Percentiles rank a stretch among this genome's conserved stretches.
Conservation (phyloP, 2,329 filamentous ascomycete species). For the Pseudocercospora fuligena region DNA sequence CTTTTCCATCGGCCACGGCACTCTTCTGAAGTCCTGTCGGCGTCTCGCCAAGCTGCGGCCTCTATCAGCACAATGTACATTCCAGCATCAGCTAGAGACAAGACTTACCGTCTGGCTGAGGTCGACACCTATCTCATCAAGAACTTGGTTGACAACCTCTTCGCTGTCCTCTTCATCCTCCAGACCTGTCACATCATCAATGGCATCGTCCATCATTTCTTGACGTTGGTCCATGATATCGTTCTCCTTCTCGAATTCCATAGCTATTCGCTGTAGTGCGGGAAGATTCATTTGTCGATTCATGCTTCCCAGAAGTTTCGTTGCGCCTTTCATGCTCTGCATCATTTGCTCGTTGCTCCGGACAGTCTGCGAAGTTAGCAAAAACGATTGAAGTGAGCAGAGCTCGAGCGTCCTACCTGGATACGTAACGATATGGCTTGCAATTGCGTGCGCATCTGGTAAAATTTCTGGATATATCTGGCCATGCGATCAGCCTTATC, state of each 20-base stretch:
- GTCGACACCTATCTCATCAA: constrained; percentile 96
- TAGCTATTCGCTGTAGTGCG: constrained; percentile 91
- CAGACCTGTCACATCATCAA: constrained; percentile 93
- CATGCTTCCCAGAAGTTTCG: constrained; percentile 91
- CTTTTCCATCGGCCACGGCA: constrained; percentile 72
- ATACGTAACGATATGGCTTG: constrained; percentile 95
- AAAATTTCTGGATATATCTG: constrained; percentile 83
- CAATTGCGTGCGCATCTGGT: constrained; percentile 94
- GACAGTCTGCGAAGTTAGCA: constrained; percentile 69
- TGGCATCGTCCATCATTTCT: constrained; percentile 99
- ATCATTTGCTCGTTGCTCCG: constrained; percentile 99
- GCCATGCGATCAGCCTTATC: neutral
- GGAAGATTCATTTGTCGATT: constrained; percentile 97
- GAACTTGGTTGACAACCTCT: constrained; percentile 92
- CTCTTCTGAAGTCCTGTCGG: constrained; percentile 80
- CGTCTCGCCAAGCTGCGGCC: constrained; percentile 80
- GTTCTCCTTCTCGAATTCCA: constrained; percentile 99
- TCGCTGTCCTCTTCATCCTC: constrained; percentile 93
- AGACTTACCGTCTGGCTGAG: constrained; percentile 80
- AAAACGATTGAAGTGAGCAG: neutral
- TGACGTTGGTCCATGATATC: constrained; percentile 99
- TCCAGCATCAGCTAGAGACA: neutral
- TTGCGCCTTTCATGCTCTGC: constrained; percentile 99
- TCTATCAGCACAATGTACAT: constrained; percentile 18
- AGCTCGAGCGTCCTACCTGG: constrained; percentile 64